Evolutionary conservation across 352 stramenopile genomes (phyloP).

Genomic region (Globisporangium mamillatum): DNA sequence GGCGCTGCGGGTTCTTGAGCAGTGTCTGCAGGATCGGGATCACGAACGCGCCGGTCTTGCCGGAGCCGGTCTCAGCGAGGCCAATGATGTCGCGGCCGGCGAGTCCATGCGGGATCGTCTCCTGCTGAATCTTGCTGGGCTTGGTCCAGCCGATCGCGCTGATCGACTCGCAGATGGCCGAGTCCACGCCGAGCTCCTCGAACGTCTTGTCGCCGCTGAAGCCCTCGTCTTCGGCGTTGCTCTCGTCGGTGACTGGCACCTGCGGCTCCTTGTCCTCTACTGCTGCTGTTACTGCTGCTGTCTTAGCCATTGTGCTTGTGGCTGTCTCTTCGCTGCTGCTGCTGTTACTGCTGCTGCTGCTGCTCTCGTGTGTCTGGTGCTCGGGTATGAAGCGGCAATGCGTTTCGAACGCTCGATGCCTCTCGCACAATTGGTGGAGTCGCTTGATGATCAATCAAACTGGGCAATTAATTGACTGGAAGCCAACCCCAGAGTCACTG

Average conservation of each 20-base stretch:
- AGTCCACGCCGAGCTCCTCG: constrained; percentile 87
- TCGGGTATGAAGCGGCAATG: neutral
- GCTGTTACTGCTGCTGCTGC: no score
- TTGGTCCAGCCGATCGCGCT: constrained; percentile 90
- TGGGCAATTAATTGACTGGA: constrained; percentile 22
- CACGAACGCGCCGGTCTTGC: constrained; percentile 95
- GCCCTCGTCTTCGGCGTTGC: constrained; percentile 30
- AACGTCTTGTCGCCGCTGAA: constrained; percentile 85
- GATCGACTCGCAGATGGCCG: constrained; percentile 91
- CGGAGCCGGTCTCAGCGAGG: constrained; percentile 93
- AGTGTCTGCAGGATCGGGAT: constrained; percentile 93
- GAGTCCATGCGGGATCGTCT: constrained; percentile 92
- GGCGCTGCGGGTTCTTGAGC: constrained; percentile 86
- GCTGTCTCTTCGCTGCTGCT: neutral
- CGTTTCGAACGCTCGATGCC: neutral
- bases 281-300: neutral
- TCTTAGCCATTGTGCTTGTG: constrained; percentile 8
- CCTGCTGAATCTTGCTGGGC: constrained; percentile 95
- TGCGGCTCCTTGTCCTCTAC: constrained; percentile 2
- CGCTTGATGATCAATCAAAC: constrained; percentile 11
- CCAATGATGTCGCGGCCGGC: constrained; percentile 97
- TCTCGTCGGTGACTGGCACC: neutral
- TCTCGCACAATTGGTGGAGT: constrained; percentile 1
- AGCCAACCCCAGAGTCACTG: constrained; percentile 7
- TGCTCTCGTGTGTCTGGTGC: neutral